Evolutionary conservation across 192 early-diverging fungal species (phyloP).

Genomic region (Jimgerdemannia flammicorona): DNA sequence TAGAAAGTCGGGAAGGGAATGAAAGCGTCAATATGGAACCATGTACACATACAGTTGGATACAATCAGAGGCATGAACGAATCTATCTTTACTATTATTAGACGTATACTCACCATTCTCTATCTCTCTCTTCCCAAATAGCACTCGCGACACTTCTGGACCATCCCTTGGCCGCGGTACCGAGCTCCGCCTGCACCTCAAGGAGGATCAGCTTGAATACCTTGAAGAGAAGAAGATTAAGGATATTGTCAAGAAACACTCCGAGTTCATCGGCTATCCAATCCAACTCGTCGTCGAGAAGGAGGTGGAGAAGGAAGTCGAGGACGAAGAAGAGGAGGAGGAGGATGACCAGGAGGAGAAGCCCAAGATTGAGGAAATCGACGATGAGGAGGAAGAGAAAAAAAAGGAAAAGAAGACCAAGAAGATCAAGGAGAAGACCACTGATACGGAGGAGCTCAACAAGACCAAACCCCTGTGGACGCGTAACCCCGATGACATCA

Average conservation of each 20-base stretch:
- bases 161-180: slow-evolving; percentile 91
- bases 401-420: slow-evolving; percentile 75
- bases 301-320: slow-evolving; percentile 98
- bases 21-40: too few relatives aligned
- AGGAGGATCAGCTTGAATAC: slow-evolving; percentile 98
- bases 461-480: slow-evolving; percentile 99
- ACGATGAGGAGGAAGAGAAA: slow-evolving; percentile 74
- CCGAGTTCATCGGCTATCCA: slow-evolving; percentile 99
- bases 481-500: slow-evolving; percentile 97
- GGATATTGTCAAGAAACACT: slow-evolving; percentile 99
- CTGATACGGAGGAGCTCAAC: slow-evolving; percentile 94
- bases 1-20: too few relatives aligned
- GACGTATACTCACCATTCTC: not conserved
- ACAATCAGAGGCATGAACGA: too few relatives aligned
- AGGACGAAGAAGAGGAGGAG: slow-evolving; percentile 83
- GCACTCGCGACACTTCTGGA: slow-evolving; percentile 86
- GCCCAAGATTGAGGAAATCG: slow-evolving; percentile 76
- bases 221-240: slow-evolving; percentile 99
- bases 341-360: slow-evolving; percentile 64
- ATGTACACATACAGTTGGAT: too few relatives aligned
- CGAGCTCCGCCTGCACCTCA: slow-evolving; percentile 93
- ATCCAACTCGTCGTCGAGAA: slow-evolving; percentile 96
- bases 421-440: slow-evolving; percentile 79
- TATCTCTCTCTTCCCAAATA: not conserved
- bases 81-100: too few relatives aligned